Base-by-base conservation (phyloP, 371 early-diverging fungal species). In the Mortierella sp. region DNA sequence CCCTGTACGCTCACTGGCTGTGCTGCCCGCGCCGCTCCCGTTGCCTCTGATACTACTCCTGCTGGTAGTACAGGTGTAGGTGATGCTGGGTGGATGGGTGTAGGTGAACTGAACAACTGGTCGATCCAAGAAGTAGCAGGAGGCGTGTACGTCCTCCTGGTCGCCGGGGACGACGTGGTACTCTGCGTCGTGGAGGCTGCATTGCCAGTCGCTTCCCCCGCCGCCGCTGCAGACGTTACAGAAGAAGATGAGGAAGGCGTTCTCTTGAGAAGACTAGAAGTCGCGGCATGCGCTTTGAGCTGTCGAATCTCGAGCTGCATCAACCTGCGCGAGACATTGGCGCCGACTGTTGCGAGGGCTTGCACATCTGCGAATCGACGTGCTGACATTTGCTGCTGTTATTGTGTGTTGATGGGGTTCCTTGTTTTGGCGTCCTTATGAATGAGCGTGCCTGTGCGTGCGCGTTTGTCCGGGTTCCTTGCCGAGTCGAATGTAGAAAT, bases 341-440 rank as follows among this genome's bases (percentile, higher is more conserved):
- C 77, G 16, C 86, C 82, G 13, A 79, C 80, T 6, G 82, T 50
- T 5, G 75, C 77, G 67, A 86, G 64, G 28, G 86, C 82, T 55
- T 75, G 76, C 8, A 72, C 79, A 74, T 86, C 86, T 14, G 86
- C 86, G 73, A 81, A 86, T 69, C 86, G 86, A 69, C 86, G 79
- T 28, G 86, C 86, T n/a, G 81, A 85, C 85, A 85, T 85, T 57
- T 61, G 16, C 9, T 61, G 5, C 0, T 59, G 57, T 59, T 26
- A 11, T 59, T 24, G 61, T 31, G 16, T 40, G 43, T 6, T 40
- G 43, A 40, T 40, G 2, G 6, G 2, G 6, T 19, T n/a, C 54
- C 54, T 37, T 67, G 67, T 67, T 0, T 1, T 34, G 14, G 19
- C 13, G 34, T 34, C 9, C 10, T 14, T 50, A 14, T 50, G 50